Conservation (phyloP, 2,329 filamentous ascomycete genomes). For the Cercospora sesami region DNA sequence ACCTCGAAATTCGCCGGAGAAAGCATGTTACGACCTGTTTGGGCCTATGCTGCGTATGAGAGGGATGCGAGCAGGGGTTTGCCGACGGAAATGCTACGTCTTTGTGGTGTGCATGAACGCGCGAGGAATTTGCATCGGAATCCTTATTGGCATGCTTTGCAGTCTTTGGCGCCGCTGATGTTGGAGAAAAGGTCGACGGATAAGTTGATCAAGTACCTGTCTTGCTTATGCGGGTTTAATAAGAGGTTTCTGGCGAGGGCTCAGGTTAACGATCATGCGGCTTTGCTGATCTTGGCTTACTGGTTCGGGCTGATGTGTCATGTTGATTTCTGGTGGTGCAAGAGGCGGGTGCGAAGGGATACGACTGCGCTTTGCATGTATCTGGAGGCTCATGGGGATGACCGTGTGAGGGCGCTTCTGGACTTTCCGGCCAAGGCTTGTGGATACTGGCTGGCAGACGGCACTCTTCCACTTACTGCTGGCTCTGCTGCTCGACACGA, state of each 20-base stretch:
- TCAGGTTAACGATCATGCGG: conserved; percentile 17
- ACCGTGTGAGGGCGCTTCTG: conserved; percentile 6
- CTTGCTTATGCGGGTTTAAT: conserved; percentile 16
- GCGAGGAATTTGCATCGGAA: conserved; percentile 15
- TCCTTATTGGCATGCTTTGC: conserved; percentile 19
- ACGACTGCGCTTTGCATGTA: conserved; percentile 18
- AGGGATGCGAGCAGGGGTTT: conserved; percentile 6
- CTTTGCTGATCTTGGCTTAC: conserved; percentile 16
- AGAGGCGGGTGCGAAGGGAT: conserved; percentile 11
- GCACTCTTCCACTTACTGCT: background rate
- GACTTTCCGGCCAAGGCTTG: conserved; percentile 14
- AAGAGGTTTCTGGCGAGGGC: conserved; percentile 13
- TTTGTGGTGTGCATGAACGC: conserved; percentile 17
- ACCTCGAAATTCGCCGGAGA: conserved; percentile 11
- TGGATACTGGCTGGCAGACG: background rate
- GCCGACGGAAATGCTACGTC: conserved; percentile 11
- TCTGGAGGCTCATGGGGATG: conserved; percentile 3
- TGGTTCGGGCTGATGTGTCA: conserved; percentile 18
- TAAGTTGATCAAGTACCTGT: conserved; percentile 22
- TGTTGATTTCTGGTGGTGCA: conserved; percentile 20
- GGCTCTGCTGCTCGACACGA: background rate
- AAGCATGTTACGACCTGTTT: conserved; percentile 5
- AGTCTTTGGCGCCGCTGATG: conserved; percentile 19
- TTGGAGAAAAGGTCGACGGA: conserved; percentile 9
- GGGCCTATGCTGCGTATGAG: conserved; percentile 5